Conservation (phyloP, 139 green algal species). For the Chlorella sp. region DNA sequence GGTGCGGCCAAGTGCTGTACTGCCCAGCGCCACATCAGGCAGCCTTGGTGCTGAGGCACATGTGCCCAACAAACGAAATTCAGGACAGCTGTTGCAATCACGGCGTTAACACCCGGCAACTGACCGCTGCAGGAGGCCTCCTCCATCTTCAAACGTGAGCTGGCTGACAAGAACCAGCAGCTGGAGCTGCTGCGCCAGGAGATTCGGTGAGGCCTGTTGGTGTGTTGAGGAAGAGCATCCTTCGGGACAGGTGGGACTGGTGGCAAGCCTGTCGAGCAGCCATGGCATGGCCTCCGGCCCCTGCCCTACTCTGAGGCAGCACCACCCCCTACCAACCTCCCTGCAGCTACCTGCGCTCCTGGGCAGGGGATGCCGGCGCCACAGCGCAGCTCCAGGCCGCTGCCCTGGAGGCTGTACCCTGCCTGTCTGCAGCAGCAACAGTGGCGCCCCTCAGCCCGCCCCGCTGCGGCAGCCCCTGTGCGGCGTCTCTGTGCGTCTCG, state of each 20-base stretch:
- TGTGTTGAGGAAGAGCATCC: no score
- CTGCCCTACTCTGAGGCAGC: no score
- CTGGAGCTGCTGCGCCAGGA: constrained; percentile 46
- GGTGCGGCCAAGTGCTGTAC: no score
- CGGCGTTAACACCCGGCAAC: no score
- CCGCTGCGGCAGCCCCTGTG: not conserved
- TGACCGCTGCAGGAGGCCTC: constrained; percentile 47
- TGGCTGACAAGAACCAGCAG: constrained; percentile 66
- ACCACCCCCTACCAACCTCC: no score
- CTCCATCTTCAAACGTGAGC: constrained; percentile 68
- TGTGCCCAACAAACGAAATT: no score
- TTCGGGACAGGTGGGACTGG: no score
- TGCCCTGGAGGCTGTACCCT: not conserved
- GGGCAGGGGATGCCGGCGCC: not conserved
- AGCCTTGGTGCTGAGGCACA: no score
- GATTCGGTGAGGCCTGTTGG: constrained; percentile 53
- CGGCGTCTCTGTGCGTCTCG: not conserved
- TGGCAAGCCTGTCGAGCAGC: no score
- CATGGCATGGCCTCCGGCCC: no score
- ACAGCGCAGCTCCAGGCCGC: not conserved
- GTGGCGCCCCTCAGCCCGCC: not conserved
- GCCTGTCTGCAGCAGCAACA: not conserved
- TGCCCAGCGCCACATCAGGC: no score
- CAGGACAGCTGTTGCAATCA: no score
- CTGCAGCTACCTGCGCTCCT: constrained; percentile 21